Evolutionary conservation across 768 basidiomycete species (phyloP), one percentile per base, ranked within the genome.

Genomic region (Amanita fuliginea): DNA sequence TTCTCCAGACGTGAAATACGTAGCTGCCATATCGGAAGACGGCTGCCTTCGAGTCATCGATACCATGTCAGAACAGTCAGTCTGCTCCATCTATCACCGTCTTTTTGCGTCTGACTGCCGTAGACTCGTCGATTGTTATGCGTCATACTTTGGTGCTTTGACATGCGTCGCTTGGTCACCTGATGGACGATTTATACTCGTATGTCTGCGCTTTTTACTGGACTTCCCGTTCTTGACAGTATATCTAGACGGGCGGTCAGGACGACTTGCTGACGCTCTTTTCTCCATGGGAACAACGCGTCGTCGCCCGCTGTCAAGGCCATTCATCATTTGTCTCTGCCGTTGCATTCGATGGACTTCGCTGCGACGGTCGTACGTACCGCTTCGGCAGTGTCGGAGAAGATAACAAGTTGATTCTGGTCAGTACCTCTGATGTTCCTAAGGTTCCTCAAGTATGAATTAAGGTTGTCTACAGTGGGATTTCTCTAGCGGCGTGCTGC

Each of bases 311-410:
- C 49, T 98, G 96, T 67, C 93, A 96, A 64, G 96, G 96, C 0
- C 96, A 99, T 60, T 88, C 90, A 0, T 94, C 91, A 2, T 98
- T 96, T 60, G 88, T 99, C 6, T 85, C 90, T 0, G 74, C 80
- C 9, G 76, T 98, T 14, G 83, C 86, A 1, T 98, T 97, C 61
- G 96, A 99, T 62, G 82, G 85, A n/a, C 70, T 81, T 26, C 78
- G 86, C 16, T 89, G 89, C 56, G 90, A 94, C 56, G 85, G 86
- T 24, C 75, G 93, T 30, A 90, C 91, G 36, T 95, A 97, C 60
- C 78, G 95, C 6, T 97, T 99, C 59, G 92, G 86, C 2, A 94
- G 90, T 59, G 91, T 97, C 2, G 96, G 93, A 14, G 95, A 98
- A 63, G 96, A 99, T 58, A 96, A 94, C 62, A 94, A 94, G 62